Conservation (phyloP, 1,139 yeast genomes). For the Geotrichum histeridarum region DNA sequence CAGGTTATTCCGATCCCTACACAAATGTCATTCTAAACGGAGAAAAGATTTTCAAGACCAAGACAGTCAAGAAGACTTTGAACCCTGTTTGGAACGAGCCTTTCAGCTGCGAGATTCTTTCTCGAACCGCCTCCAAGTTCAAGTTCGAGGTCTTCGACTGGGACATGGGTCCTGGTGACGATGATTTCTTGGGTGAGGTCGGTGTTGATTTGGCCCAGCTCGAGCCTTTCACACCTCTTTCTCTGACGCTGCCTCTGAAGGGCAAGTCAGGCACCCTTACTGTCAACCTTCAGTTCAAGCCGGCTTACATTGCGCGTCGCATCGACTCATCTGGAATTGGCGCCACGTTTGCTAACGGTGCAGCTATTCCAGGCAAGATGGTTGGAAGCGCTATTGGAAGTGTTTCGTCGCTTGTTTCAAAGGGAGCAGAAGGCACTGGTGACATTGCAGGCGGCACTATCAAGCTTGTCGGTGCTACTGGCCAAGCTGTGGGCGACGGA, state of each 20-base stretch:
- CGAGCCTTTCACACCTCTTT: conserved; percentile 52
- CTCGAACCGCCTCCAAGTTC: conserved; percentile 58
- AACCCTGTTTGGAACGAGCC: conserved; percentile 83
- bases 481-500: conserved; percentile 37
- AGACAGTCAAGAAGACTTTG: conserved; percentile 76
- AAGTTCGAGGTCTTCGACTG: conserved; percentile 68
- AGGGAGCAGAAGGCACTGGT: background rate
- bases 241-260: conserved; percentile 50
- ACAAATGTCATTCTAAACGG: conserved; percentile 62
- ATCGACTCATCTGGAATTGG: conserved; percentile 27
- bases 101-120: conserved; percentile 48
- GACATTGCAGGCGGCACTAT: background rate
- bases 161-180: conserved; percentile 85
- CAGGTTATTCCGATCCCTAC: conserved; percentile 93
- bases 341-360: conserved; percentile 26
- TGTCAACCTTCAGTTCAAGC: conserved; percentile 58
- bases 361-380: conserved; percentile 23
- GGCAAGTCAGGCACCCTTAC: conserved; percentile 56
- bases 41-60: conserved; percentile 62
- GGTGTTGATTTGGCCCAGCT: conserved; percentile 54
- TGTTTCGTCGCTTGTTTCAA: no score
- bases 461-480: background rate
- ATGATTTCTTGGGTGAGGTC: conserved; percentile 76
- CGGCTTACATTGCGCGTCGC: conserved; percentile 57
- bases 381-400: conserved; percentile 23